phyloP scores from a whole-genome alignment of 352 stramenopile genomes.

The Peronospora belbahrii region DNA sequence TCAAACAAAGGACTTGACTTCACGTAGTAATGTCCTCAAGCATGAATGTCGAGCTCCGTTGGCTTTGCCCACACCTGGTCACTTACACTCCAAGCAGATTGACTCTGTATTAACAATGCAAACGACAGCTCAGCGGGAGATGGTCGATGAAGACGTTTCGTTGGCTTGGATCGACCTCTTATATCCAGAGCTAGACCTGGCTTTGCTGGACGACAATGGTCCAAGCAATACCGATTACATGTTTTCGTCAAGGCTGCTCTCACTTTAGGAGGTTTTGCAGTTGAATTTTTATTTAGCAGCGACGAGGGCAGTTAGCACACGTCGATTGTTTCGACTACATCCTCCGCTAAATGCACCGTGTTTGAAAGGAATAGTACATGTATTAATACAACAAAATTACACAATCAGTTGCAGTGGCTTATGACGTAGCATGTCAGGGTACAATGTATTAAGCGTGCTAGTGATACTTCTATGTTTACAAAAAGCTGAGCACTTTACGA shows the following conservation, averaged over 20 bases:
- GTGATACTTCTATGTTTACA: too few species aligned
- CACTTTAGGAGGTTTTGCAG: slow-evolving; percentile 5
- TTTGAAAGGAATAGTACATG: too few species aligned
- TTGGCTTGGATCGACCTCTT: slow-evolving; percentile 60
- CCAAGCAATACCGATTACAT: slow-evolving; percentile 9
- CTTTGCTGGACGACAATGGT: slow-evolving; percentile 16
- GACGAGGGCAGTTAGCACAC: neutral
- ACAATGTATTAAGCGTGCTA: too few species aligned
- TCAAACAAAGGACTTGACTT: slow-evolving; percentile 3
- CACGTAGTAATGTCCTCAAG: neutral
- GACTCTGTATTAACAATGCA: slow-evolving; percentile 10
- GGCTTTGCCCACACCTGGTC: neutral
- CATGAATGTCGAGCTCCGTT: neutral
- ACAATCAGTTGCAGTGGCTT: too few species aligned
- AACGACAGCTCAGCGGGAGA: neutral
- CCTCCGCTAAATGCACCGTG: too few species aligned
- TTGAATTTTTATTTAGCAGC: slow-evolving; percentile 22
- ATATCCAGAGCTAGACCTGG: slow-evolving; percentile 47
- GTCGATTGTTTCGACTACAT: neutral
- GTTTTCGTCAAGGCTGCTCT: slow-evolving; percentile 12
- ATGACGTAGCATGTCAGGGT: too few species aligned
- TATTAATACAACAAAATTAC: too few species aligned
- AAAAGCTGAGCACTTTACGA: too few species aligned
- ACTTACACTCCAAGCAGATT: slow-evolving; percentile 11
- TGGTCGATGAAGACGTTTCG: slow-evolving; percentile 23